phyloP scores from a whole-genome alignment of 1,284 basidiomycete genomes.

The Mycosarcoma mackinlayi region DNA sequence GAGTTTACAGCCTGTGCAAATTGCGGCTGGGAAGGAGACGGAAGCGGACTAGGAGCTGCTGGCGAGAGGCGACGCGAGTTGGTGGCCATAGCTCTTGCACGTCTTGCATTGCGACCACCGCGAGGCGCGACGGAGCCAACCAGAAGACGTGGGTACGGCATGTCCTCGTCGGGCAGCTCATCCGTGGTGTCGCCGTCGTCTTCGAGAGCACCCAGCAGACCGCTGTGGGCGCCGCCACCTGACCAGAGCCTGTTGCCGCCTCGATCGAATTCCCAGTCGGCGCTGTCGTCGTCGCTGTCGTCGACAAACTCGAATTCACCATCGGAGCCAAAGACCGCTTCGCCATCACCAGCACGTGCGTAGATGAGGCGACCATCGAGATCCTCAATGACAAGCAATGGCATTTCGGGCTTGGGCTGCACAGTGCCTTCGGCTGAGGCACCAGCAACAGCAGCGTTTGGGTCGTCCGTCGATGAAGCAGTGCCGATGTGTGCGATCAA shows the following conservation, averaged over 20 bases:
- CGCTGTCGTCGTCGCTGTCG: conserved; percentile 63
- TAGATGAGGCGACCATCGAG: conserved; percentile 67
- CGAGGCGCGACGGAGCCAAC: conserved; percentile 66
- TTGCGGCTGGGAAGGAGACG: conserved; percentile 34
- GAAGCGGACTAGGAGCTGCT: conserved; percentile 37
- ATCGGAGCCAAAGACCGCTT: conserved; percentile 68
- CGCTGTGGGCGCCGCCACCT: conserved; percentile 12
- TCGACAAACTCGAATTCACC: conserved; percentile 67
- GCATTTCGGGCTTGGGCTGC: conserved; percentile 53
- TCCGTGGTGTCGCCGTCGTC: conserved; percentile 68
- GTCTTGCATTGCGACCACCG: conserved; percentile 61
- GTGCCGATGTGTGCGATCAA: conserved; percentile 61
- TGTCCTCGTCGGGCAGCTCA: conserved; percentile 66
- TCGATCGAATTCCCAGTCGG: conserved; percentile 48
- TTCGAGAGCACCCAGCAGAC: conserved; percentile 30
- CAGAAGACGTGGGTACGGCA: conserved; percentile 66
- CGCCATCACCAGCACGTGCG: conserved; percentile 66
- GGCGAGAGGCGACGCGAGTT: conserved; percentile 59
- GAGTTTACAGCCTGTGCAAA: conserved; percentile 3
- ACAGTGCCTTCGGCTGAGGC: conserved; percentile 14
- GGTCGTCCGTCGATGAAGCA: conserved; percentile 7
- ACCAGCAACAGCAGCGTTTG: conserved; percentile 11
- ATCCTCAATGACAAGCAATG: conserved; percentile 67
- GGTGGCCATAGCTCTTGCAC: conserved; percentile 64
- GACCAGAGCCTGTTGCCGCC: conserved; percentile 39